phyloP scores from a whole-genome alignment of 1,139 yeast species.

The Groenewaldozyma auringiensis region DNA sequence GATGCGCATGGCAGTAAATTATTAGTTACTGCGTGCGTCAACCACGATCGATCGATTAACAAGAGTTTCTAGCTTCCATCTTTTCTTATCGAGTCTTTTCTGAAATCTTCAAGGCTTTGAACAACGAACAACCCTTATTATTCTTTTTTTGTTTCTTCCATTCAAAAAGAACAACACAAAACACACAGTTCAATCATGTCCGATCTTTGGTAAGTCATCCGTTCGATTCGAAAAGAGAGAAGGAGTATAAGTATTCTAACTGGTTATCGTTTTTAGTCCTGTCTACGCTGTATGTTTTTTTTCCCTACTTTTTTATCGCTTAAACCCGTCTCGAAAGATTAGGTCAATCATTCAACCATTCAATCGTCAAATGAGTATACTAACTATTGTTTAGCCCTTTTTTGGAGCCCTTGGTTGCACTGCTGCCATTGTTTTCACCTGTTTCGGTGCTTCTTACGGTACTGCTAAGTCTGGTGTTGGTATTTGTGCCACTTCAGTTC shows the following conservation, averaged over 20 bases:
- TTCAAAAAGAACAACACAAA: conserved; percentile 4
- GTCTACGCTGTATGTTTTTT: conserved; percentile 53
- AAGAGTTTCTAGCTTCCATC: neutral
- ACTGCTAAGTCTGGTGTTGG: conserved; percentile 99
- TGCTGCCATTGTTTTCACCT: conserved; percentile 96
- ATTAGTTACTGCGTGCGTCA: too few relatives aligned
- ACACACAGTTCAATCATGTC: conserved; percentile 23
- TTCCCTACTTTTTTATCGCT: neutral
- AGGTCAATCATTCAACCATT: neutral
- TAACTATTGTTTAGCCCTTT: conserved; percentile 51
- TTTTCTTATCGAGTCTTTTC: neutral
- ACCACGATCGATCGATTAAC: too few relatives aligned
- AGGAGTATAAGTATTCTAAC: conserved; percentile 5
- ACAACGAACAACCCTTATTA: conserved; percentile 1
- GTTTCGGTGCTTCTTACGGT: conserved; percentile 99
- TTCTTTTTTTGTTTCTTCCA: conserved; percentile 3
- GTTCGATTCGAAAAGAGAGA: too few relatives aligned
- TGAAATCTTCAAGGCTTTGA: neutral
- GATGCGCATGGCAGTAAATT: too few relatives aligned
- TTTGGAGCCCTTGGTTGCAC: conserved; percentile 99
- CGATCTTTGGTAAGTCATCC: conserved; percentile 34
- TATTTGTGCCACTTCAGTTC: conserved; percentile 95
- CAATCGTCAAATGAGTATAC: conserved; percentile 5
- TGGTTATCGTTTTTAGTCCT: conserved; percentile 39
- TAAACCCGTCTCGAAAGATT: neutral